These are phyloP conservation scores for Trichoderma aggressivum DNA, from an alignment of 2,329 filamentous ascomycete genomes.

Conservation along the genomic window DNA sequence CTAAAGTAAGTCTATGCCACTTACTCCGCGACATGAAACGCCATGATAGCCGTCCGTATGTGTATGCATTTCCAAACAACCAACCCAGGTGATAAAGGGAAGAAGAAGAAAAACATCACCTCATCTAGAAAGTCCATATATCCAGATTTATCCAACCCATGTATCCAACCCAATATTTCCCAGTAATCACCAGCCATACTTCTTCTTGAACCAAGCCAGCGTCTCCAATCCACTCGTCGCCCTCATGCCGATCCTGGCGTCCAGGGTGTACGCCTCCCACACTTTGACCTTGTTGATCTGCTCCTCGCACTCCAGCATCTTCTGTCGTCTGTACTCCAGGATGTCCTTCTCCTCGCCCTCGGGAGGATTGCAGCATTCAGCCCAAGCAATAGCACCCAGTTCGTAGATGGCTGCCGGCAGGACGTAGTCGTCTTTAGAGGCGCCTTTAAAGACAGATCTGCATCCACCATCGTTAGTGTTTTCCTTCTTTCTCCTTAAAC, in stretches of 20 bases:
- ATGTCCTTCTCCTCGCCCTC: constrained; percentile 30
- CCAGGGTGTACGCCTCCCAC: constrained; percentile 71
- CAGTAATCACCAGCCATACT: constrained; percentile 31
- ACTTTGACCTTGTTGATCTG: constrained; percentile 64
- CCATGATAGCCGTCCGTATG: constrained; percentile 4
- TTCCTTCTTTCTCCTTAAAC: accelerated
- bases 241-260: constrained; percentile 71
- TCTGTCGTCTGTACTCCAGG: constrained; percentile 41
- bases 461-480: neutral
- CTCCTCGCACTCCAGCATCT: constrained; percentile 58
- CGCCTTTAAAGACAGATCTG: constrained; percentile 55
- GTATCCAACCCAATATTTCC: neutral
- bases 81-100: neutral
- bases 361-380: constrained; percentile 51
- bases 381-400: constrained; percentile 77
- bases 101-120: neutral
- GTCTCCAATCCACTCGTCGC: constrained; percentile 68
- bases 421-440: constrained; percentile 65
- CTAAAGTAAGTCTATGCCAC: constrained; percentile 2
- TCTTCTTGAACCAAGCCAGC: constrained; percentile 51
- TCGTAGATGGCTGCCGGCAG: constrained; percentile 80
- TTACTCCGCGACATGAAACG: neutral
- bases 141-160: neutral
- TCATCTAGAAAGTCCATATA: neutral
- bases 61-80: neutral